Percentiles rank a stretch among this genome's conserved stretches.
Conservation (phyloP, 2,329 filamentous ascomycete genomes). For the Sporothrix mexicana region DNA sequence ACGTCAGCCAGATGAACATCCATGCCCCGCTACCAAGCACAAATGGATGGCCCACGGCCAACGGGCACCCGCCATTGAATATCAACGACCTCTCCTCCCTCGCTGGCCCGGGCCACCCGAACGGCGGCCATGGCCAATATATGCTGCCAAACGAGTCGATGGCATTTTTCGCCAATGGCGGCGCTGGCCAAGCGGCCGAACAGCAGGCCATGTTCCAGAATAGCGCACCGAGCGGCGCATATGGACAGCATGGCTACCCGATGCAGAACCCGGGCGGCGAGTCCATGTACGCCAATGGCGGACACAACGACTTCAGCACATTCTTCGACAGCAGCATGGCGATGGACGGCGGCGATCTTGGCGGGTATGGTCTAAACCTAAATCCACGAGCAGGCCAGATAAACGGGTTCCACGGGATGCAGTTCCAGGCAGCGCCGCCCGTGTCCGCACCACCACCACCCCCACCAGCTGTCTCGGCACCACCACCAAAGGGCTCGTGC, state of each 20-base stretch:
- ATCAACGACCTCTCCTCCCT: constrained; percentile 6
- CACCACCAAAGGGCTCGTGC: constrained; percentile 29
- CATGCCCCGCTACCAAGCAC: constrained; percentile 16
- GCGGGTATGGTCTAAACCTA: constrained; percentile 15
- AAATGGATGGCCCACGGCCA: constrained; percentile 21
- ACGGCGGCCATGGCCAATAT: constrained; percentile 12
- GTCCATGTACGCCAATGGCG: constrained; percentile 23
- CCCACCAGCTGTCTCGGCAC: neutral
- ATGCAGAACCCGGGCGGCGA: constrained; percentile 6
- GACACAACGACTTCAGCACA: neutral
- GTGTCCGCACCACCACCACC: neutral
- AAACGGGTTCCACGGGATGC: constrained; percentile 17
- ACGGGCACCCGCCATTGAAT: neutral
- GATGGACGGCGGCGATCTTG: constrained; percentile 13
- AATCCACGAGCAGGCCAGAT: neutral
- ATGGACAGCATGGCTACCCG: constrained; percentile 12
- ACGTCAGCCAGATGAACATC: constrained; percentile 41
- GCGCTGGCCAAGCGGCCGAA: neutral
- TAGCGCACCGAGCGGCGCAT: neutral
- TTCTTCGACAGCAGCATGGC: constrained; percentile 27
- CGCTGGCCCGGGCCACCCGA: neutral
- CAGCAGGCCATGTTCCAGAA: constrained; percentile 23
- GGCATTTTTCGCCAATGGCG: neutral
- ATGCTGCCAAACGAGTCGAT: constrained; percentile 26
- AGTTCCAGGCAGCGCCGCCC: neutral